Base-by-base conservation (phyloP, 305 asterid genomes). In the Fraxinus sp. region DNA sequence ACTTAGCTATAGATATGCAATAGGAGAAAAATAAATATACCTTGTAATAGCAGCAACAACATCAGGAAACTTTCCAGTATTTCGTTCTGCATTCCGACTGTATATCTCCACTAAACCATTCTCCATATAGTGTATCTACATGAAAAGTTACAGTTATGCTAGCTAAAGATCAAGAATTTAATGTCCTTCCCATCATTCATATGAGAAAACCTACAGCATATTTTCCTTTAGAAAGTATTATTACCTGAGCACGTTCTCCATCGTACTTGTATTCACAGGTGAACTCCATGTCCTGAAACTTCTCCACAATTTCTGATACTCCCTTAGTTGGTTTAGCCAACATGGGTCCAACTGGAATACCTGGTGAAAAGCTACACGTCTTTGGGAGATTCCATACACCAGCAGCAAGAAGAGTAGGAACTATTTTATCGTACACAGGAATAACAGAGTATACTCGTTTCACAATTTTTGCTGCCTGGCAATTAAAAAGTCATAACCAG, bases 221-320 rank as follows among this genome's bases (percentile, higher is more conserved):
- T 33, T 73, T 43, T 24, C 77, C 28, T 86, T 75, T 52, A 62
- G 33, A 52, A 49, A 36, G 66, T 71, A 81, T 77, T 62, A 82
- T 83, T 87, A 97, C 99, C 97, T 95, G 98, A 77, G 99, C 98
- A 79, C 98, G 97, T 86, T 97, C 98, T 83, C 99, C 98, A 59
- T 96, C 99, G 79, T 96, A 96, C 87, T 96, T 96, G 93, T 96
- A 96, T 89, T 96, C 99, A 88, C 98, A 94, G 43, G 98, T 94
- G 89, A 84, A 96, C 86, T 91, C 98, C 90, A 88, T 91, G 84
- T 92, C 92, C 82, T 96, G 96, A 90, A 95, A 97, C 91, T 92
- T 97, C 26, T 97, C 98, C 85, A 96, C 87, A 79, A 96, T 96
- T 89, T 96, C 98, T 83, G 96, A 91, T 80, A 97, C 98, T 75